Percentiles rank a stretch among this genome's conserved stretches.
These are phyloP conservation scores for Prunus padus DNA, from an alignment of 306 rosid species.

Conservation along the genomic window DNA sequence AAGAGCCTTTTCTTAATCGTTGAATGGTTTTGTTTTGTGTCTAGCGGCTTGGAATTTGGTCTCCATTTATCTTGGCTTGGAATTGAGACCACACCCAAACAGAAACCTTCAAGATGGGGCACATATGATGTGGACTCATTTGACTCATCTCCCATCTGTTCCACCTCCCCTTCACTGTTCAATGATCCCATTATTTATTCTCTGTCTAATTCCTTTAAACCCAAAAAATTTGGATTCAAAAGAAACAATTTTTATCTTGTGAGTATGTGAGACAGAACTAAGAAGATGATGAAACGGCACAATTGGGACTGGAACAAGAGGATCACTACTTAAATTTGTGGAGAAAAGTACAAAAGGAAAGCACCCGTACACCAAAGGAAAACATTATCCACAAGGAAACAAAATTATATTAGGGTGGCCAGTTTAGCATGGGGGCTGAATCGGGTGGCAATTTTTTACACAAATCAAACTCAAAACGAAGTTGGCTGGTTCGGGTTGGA, in stretches of 20 bases:
- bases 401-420: not conserved
- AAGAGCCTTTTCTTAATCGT: no score
- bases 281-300: not conserved
- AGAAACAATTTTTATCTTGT: not conserved
- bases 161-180: slow-evolving; percentile 40
- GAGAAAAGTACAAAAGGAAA: not conserved
- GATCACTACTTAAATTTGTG: not conserved
- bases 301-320: no score
- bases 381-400: not conserved
- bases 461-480: not conserved
- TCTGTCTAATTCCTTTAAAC: not conserved
- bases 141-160: slow-evolving; percentile 31
- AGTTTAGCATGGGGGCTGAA: not conserved
- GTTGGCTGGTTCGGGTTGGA: not conserved
- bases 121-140: slow-evolving; percentile 55
- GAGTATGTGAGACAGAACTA: not conserved
- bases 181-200: slow-evolving; percentile 60
- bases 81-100: no score
- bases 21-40: no score
- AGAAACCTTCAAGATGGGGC: slow-evolving; percentile 86
- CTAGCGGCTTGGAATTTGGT: no score
- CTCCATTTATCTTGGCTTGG: no score
- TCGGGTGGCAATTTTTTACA: not conserved
- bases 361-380: no score
- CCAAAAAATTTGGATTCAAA: not conserved